Conservation (phyloP, 192 early-diverging fungal genomes). For the Coemansia sp. region DNA sequence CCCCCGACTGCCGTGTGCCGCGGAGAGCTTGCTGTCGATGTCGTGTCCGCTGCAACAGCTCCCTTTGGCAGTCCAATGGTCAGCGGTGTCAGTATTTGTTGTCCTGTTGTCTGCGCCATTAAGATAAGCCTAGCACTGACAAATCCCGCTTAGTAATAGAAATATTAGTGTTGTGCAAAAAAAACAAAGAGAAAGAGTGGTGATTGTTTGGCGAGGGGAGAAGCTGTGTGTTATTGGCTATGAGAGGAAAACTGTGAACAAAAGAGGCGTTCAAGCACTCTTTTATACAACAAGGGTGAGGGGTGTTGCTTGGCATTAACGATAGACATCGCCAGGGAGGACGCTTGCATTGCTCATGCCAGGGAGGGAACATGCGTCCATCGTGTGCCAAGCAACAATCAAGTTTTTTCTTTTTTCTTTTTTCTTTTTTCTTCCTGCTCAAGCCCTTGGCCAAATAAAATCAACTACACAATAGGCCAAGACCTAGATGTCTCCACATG, state of each 20-base stretch:
- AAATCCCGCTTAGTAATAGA: neutral
- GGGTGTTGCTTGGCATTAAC: neutral
- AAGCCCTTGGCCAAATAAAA: too few species aligned
- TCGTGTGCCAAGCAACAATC: too few species aligned
- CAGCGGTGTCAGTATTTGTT: neutral
- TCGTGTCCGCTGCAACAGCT: neutral
- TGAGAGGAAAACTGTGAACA: neutral
- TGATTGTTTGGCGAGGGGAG: neutral
- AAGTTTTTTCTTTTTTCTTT: too few species aligned
- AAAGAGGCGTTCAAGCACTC: constrained; percentile 1
- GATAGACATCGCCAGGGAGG: too few species aligned
- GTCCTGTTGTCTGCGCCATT: constrained; percentile 3
- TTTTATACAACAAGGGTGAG: neutral
- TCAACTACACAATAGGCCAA: too few species aligned
- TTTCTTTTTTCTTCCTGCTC: too few species aligned
- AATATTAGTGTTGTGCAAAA: neutral
- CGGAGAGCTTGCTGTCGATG: neutral
- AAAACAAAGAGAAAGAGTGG: neutral
- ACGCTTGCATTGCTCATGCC: too few species aligned
- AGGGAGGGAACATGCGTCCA: too few species aligned
- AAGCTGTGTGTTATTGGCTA: neutral
- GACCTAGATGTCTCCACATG: too few species aligned
- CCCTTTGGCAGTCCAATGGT: neutral
- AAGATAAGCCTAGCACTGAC: neutral
- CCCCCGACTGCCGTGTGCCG: constrained; percentile 5